Evolutionary conservation across 257 asterid species (phyloP).

Genomic region (Penstemon barbatus): DNA sequence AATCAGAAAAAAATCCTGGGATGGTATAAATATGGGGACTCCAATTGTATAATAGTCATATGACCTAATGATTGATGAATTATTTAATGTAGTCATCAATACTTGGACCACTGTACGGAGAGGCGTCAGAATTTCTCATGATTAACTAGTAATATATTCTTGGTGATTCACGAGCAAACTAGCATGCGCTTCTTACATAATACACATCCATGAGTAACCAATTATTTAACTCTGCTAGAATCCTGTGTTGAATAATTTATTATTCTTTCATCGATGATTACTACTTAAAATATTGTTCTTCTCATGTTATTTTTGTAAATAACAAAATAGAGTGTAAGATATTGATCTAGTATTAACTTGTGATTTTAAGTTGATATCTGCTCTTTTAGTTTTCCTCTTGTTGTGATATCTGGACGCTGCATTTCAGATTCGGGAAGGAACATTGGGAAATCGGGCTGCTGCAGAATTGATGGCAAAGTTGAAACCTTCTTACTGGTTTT

Average conservation of each 20-base stretch:
- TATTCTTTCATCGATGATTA: not conserved
- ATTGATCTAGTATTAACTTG: conserved; percentile 13
- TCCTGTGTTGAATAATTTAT: not conserved
- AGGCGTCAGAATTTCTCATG: not conserved
- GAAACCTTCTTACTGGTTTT: conserved; percentile 87
- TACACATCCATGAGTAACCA: not conserved
- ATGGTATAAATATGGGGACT: not conserved
- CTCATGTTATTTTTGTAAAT: not conserved
- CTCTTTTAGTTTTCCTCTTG: conserved; percentile 15
- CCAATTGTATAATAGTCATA: no score
- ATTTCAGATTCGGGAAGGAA: conserved; percentile 66
- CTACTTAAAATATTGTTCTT: not conserved
- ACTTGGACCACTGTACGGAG: not conserved
- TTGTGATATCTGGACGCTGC: conserved; percentile 24
- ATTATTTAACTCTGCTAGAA: not conserved
- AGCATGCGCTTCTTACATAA: not conserved
- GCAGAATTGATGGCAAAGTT: conserved; percentile 73
- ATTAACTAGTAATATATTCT: not conserved
- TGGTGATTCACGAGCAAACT: not conserved
- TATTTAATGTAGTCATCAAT: no score
- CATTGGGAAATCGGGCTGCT: conserved; percentile 88
- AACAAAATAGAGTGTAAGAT: not conserved
- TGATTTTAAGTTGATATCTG: not conserved
- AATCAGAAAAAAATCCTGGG: not conserved
- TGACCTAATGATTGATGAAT: no score